Conservation (phyloP, 371 early-diverging fungal species). For the Mortierella sp. region DNA sequence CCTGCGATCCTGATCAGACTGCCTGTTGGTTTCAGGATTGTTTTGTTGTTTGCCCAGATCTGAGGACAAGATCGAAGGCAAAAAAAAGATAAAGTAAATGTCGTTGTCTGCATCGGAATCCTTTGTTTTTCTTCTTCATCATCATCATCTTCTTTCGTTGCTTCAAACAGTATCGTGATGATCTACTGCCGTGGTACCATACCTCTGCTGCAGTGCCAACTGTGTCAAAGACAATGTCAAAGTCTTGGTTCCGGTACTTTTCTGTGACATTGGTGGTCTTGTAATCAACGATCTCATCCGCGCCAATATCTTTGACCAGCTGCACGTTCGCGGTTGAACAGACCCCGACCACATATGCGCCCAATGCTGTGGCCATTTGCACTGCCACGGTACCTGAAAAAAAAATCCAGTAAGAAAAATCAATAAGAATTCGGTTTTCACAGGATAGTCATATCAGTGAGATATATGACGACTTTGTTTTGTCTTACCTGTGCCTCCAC, state of each 20-base stretch:
- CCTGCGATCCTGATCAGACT: constrained; percentile 31
- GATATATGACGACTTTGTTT: neutral
- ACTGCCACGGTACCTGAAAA: constrained; percentile 66
- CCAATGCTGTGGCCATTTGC: constrained; percentile 69
- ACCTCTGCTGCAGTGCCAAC: constrained; percentile 42
- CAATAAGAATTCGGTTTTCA: neutral
- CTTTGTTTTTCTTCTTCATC: too few species aligned
- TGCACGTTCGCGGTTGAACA: constrained; percentile 65
- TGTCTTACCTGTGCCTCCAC: constrained; percentile 58
- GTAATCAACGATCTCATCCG: constrained; percentile 72
- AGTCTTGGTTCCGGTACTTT: constrained; percentile 31
- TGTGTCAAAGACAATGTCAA: constrained; percentile 56
- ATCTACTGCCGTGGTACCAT: too few species aligned
- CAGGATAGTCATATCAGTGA: neutral
- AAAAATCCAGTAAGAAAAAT: neutral
- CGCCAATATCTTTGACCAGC: constrained; percentile 66
- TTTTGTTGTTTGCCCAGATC: constrained; percentile 35
- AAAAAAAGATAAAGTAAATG: neutral
- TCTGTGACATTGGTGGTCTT: constrained; percentile 49
- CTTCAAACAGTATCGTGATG: too few species aligned
- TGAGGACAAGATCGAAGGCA: neutral
- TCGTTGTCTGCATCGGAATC: neutral
- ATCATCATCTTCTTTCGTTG: too few species aligned
- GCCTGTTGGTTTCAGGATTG: constrained; percentile 30
- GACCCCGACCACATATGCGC: constrained; percentile 72